Evolutionary conservation across 805 yeast genomes (phyloP).

Genomic region (Saturnispora sanitii): DNA sequence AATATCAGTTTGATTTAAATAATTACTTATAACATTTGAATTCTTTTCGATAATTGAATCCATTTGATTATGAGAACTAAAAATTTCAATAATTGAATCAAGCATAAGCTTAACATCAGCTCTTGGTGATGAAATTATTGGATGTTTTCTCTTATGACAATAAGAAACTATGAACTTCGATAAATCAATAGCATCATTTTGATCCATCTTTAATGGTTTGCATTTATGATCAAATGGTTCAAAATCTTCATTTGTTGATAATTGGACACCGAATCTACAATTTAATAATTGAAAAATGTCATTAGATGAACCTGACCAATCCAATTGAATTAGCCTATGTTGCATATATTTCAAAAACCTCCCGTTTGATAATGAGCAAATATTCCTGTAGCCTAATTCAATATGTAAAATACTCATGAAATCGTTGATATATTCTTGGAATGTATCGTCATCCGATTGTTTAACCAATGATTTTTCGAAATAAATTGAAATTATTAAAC

Average conservation of each 20-base stretch:
- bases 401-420: conserved; percentile 57
- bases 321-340: conserved; percentile 36
- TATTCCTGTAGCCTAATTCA: conserved; percentile 56
- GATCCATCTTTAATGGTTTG: conserved; percentile 29
- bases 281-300: conserved; percentile 69
- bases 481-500: conserved; percentile 32
- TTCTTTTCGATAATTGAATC: conserved; percentile 38
- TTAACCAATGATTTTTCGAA: conserved; percentile 19
- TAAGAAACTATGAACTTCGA: conserved; percentile 42
- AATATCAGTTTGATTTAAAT: conserved; percentile 35
- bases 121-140: conserved; percentile 49
- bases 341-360: conserved; percentile 53
- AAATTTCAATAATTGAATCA: conserved; percentile 59
- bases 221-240: conserved; percentile 61
- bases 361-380: conserved; percentile 61
- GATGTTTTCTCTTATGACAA: conserved; percentile 47
- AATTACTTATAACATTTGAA: conserved; percentile 34
- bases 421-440: no score
- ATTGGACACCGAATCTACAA: conserved; percentile 65
- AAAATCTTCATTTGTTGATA: conserved; percentile 45
- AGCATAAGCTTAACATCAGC: conserved; percentile 63
- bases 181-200: conserved; percentile 27
- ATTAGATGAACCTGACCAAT: conserved; percentile 40
- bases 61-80: conserved; percentile 53
- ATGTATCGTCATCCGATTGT: conserved; percentile 17